Conservation (phyloP, 768 basidiomycete species). For the Suillus clintonianus region DNA sequence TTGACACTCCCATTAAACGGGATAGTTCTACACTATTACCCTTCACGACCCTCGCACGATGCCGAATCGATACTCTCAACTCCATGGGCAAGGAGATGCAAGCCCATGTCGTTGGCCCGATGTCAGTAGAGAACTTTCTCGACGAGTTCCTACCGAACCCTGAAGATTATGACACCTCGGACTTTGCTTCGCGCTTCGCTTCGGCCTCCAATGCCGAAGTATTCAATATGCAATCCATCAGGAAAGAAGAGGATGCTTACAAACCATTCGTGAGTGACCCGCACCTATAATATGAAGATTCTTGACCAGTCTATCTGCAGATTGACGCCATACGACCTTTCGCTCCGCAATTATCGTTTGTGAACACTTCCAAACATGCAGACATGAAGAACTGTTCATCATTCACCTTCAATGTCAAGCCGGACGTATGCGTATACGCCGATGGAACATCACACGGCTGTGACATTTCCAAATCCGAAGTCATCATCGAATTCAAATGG, state of each 20-base stretch:
- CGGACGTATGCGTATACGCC: slow-evolving; percentile 6
- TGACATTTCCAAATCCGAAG: neutral
- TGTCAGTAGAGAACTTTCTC: slow-evolving; percentile 6
- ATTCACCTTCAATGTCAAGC: slow-evolving; percentile 6
- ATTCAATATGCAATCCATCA: neutral
- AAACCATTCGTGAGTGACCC: neutral
- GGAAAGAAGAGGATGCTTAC: neutral
- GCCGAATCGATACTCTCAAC: neutral
- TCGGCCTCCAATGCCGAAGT: neutral
- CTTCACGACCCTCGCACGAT: slow-evolving; percentile 6
- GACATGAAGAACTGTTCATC: neutral
- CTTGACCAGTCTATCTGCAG: neutral
- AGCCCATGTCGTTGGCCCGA: slow-evolving; percentile 1
- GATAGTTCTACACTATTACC: neutral
- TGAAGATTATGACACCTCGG: neutral
- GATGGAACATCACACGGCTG: neutral
- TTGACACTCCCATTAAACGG: neutral
- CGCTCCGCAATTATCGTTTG: neutral
- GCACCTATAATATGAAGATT: neutral
- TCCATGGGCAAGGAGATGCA: slow-evolving; percentile 6
- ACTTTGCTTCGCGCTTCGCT: neutral
- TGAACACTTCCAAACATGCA: neutral
- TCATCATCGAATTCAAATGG: slow-evolving; percentile 12
- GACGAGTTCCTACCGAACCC: slow-evolving; percentile 6
- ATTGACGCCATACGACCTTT: slow-evolving; percentile 3